Percentiles rank a stretch among this genome's conserved stretches.
Evolutionary conservation across 768 basidiomycete species (phyloP).

Genomic region (Tricholoma bakamatsutake): DNA sequence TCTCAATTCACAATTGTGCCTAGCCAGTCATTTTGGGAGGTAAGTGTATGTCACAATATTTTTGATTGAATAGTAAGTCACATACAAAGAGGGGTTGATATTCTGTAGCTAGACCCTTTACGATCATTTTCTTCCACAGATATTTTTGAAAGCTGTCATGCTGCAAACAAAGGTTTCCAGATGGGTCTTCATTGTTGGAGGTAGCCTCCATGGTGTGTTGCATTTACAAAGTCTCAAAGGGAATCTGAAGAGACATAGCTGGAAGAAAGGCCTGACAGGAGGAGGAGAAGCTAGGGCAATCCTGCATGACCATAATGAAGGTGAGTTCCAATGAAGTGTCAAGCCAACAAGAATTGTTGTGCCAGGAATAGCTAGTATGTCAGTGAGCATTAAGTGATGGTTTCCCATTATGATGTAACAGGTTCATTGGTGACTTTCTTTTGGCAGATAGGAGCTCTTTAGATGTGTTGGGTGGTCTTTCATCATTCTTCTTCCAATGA

Average conservation of each 20-base stretch:
- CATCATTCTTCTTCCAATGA: background rate
- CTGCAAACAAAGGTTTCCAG: background rate
- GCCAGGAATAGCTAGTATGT: slow-evolving; percentile 7
- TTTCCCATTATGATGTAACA: background rate
- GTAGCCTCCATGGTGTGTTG: background rate
- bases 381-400: background rate
- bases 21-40: too few species aligned
- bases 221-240: background rate
- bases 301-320: background rate
- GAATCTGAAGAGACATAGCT: background rate
- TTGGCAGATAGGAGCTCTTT: background rate
- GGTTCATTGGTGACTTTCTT: background rate
- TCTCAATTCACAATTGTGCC: too few species aligned
- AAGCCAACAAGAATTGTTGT: slow-evolving; percentile 12
- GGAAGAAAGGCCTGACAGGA: background rate
- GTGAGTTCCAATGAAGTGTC: slow-evolving; percentile 11
- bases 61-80: too few species aligned
- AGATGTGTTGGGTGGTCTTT: background rate
- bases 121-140: background rate
- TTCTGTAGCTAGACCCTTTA: background rate
- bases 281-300: background rate
- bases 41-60: too few species aligned
- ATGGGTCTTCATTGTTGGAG: background rate
- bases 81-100: background rate
- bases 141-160: background rate